phyloP scores from a whole-genome alignment of 116 monocot species.

The Iris pallida region DNA sequence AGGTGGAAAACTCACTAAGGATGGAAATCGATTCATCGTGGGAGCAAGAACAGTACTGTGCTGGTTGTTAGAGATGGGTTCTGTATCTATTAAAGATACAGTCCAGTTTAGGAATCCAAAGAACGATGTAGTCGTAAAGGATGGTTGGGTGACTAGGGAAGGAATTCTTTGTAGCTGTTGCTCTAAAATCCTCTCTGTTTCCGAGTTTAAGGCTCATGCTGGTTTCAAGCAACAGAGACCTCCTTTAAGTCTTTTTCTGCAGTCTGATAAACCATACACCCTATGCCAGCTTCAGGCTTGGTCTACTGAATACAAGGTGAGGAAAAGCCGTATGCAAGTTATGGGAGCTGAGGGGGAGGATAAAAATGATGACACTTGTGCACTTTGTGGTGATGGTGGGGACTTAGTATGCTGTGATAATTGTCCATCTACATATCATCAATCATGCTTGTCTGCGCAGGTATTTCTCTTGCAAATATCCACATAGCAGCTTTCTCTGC shows the following conservation, averaged over 20 bases:
- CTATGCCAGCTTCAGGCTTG: constrained; percentile 72
- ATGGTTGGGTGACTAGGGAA: constrained; percentile 59
- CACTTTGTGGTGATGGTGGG: constrained; percentile 84
- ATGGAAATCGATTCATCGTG: constrained; percentile 27
- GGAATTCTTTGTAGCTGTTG: constrained; percentile 86
- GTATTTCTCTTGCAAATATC: constrained; percentile 24
- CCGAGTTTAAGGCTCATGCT: constrained; percentile 69
- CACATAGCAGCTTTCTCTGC: neutral
- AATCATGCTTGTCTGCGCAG: constrained; percentile 63
- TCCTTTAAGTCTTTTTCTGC: constrained; percentile 56
- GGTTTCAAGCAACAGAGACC: constrained; percentile 28
- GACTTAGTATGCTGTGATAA: constrained; percentile 90
- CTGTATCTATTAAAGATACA: constrained; percentile 40
- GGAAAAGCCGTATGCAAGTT: constrained; percentile 40
- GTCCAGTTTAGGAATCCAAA: constrained; percentile 43
- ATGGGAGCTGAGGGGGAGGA: constrained; percentile 39
- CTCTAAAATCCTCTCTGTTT: constrained; percentile 41
- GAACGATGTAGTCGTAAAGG: constrained; percentile 47
- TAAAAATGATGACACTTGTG: constrained; percentile 90
- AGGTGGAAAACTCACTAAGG: constrained; percentile 27
- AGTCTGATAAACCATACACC: constrained; percentile 56
- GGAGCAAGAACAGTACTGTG: constrained; percentile 62
- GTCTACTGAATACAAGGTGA: constrained; percentile 74
- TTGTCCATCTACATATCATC: constrained; percentile 86
- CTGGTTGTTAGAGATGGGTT: constrained; percentile 65